Base-by-base conservation (phyloP, 768 basidiomycete genomes). In the Tylopilus subfusipes region DNA sequence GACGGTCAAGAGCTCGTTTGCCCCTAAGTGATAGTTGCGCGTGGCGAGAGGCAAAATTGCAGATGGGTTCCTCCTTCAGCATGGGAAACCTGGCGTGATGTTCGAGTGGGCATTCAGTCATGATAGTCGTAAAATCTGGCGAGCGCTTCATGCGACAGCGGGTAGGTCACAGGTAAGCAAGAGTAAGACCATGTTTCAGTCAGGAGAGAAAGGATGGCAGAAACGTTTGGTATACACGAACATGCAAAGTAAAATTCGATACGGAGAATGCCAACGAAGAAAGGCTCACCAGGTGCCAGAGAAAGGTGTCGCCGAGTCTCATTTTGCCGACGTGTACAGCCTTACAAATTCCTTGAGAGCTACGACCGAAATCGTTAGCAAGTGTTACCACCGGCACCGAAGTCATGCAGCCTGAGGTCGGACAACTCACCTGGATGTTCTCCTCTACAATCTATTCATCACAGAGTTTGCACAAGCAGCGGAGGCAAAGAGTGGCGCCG, bases 71-170 rank as follows among this genome's bases (percentile, higher is more conserved):
- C 10, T 59, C 50, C 42, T 18, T 45, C 2, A 24, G 42, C 11
- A 13, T 48, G 21, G 43, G 31, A 6, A 54, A 48, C 34, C 6
- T 12, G 38, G 22, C n/a, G 36, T 51, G 53, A 25, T 30, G 36
- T 51, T 56, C 43, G 30, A 43, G 51, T 44, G 46, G 54, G 42
- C 51, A 44, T 62, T 39, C 52, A 9, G 48, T 53, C 65, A 68
- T 66, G 44, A 60, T 5, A 52, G 50, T 65, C 65, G 53, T 62
- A 18, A 58, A 57, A 55, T 30, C 54, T 56, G 56, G 60, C 11
- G 50, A 45, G 47, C 29, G 27, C 63, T 67, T 55, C 34, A 33
- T 42, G 43, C 13, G 22, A 42, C 11, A 34, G 48, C 30, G 52
- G 44, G 42, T 5, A 38, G 27, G 36, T 29, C 21, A 44, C 31